phyloP scores from a whole-genome alignment of 805 yeast species.

The Ogataea nakhonphanomensis region DNA sequence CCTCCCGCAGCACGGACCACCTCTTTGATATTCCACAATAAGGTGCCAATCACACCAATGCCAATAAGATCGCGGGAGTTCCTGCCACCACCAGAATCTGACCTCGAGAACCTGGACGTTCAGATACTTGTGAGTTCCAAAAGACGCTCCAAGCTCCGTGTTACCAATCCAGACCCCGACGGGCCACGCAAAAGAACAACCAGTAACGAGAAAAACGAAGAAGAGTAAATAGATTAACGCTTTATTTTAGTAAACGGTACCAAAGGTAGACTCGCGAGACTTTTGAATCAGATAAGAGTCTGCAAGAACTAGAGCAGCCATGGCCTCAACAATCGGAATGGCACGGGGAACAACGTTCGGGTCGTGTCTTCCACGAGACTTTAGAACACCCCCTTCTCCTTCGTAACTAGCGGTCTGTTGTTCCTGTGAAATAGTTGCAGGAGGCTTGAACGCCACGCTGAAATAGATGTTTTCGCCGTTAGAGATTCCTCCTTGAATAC shows the following conservation, averaged over 20 bases:
- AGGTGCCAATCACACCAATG: slow-evolving; percentile 8
- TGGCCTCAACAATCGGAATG: slow-evolving; percentile 96
- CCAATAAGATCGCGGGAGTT: slow-evolving; percentile 21
- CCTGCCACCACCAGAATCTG: slow-evolving; percentile 31
- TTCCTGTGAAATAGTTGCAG: slow-evolving; percentile 94
- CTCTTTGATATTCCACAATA: slow-evolving; percentile 16
- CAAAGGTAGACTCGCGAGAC: slow-evolving; percentile 63
- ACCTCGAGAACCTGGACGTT: slow-evolving; percentile 55
- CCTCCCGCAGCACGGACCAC: slow-evolving; percentile 14
- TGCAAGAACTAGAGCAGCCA: slow-evolving; percentile 92
- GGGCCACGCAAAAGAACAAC: slow-evolving; percentile 27
- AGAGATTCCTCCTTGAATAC: slow-evolving; percentile 96
- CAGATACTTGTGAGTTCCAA: slow-evolving; percentile 69
- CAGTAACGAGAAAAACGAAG: slow-evolving; percentile 28
- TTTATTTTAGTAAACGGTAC: slow-evolving; percentile 25
- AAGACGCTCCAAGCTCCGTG: slow-evolving; percentile 55
- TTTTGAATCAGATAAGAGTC: slow-evolving; percentile 84
- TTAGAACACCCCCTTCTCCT: slow-evolving; percentile 82
- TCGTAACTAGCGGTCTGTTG: slow-evolving; percentile 87
- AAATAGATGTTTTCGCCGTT: slow-evolving; percentile 96
- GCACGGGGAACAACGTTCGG: slow-evolving; percentile 99
- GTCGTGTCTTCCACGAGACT: slow-evolving; percentile 97
- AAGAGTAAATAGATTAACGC: neutral
- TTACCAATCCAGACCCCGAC: slow-evolving; percentile 58
- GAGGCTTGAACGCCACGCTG: slow-evolving; percentile 95